Evolutionary conservation across 768 basidiomycete genomes (phyloP), one percentile per base, ranked within the genome.

Genomic region (Boletus subparvulus): DNA sequence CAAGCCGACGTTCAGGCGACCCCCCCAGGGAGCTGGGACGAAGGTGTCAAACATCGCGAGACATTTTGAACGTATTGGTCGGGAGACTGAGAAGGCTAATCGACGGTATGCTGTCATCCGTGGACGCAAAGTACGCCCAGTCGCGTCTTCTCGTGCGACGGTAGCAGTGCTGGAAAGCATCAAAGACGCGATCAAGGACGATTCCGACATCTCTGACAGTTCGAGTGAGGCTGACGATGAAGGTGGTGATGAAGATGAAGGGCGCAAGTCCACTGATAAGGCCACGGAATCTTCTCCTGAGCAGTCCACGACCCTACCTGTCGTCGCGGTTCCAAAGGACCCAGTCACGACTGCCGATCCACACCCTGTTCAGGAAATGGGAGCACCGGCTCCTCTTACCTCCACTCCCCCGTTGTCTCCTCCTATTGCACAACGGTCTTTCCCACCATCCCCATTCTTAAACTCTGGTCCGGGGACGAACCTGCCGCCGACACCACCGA

Each of bases 21-120:
- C 81, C 8, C 67, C 78, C 4, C 68, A 75, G 36, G 74, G 76
- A 37, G 66, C 80, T 8, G 85, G 84, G 16, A 80, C 74, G 52
- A 92, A 91, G 67, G 95, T 98, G 9, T 86, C 89, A 1, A 92
- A 87, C 52, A 92, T 97, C 14, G 84, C 94, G 11, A 86, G 89
- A 61, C 92, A 97, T 60, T 98, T 92, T 70, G 94, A 97, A 71
- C 84, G 90, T 16, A 81, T 97, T 33, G 83, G 79, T 53, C 82
- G 83, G 44, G 92, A 94, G 39, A 82, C 74, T 8, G 90, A 92
- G 65, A 83, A 84, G 37, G 81, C 85, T 3, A 93, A 84, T 65
- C 82, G 86, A 53, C 83, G 89, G 24, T 91, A 96, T 65, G 83
- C 87, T n/a, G 84, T 94, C 52, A 90, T 94, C 65, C 83, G 93